Percentiles rank a stretch among this genome's conserved stretches.
Conservation (phyloP, 2,329 filamentous ascomycete genomes). For the Penicillium sp. region DNA sequence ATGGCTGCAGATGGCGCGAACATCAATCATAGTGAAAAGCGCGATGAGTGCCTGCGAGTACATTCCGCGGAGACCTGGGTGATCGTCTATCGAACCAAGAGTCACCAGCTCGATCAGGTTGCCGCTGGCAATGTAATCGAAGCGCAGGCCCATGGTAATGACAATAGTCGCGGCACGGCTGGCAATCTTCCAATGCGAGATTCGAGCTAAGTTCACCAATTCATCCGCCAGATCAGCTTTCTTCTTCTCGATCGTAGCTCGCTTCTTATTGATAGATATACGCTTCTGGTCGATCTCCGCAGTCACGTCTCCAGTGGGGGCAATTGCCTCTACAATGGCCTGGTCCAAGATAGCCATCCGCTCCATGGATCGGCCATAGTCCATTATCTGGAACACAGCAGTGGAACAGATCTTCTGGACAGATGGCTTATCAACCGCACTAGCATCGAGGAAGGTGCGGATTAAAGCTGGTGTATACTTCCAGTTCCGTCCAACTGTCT, state of each 20-base stretch:
- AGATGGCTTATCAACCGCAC: conserved; percentile 86
- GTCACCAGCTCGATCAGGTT: conserved; percentile 81
- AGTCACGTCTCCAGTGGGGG: conserved; percentile 65
- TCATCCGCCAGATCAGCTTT: conserved; percentile 80
- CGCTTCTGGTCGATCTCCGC: conserved; percentile 59
- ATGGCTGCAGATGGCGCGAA: conserved; percentile 81
- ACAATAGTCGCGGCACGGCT: conserved; percentile 87
- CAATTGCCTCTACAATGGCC: conserved; percentile 67
- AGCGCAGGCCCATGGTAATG: conserved; percentile 85
- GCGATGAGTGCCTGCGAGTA: conserved; percentile 78
- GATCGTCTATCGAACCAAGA: conserved; percentile 80
- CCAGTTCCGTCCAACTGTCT: conserved; percentile 89
- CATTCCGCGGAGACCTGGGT: conserved; percentile 78
- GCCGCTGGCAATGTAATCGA: conserved; percentile 78
- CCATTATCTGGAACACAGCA: conserved; percentile 80
- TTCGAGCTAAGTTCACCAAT: conserved; percentile 71
- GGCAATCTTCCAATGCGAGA: conserved; percentile 95
- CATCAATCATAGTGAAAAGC: conserved; percentile 81
- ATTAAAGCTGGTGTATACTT: conserved; percentile 89
- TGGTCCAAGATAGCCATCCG: conserved; percentile 80
- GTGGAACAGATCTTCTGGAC: conserved; percentile 85
- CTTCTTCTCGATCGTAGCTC: conserved; percentile 75
- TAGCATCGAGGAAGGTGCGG: conserved; percentile 84
- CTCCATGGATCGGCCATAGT: conserved; percentile 87
- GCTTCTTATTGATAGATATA: conserved; percentile 71